Evolutionary conservation across 805 yeast species (phyloP), one percentile per base, ranked within the genome.

Genomic region (Starmerella sirachaensis): DNA sequence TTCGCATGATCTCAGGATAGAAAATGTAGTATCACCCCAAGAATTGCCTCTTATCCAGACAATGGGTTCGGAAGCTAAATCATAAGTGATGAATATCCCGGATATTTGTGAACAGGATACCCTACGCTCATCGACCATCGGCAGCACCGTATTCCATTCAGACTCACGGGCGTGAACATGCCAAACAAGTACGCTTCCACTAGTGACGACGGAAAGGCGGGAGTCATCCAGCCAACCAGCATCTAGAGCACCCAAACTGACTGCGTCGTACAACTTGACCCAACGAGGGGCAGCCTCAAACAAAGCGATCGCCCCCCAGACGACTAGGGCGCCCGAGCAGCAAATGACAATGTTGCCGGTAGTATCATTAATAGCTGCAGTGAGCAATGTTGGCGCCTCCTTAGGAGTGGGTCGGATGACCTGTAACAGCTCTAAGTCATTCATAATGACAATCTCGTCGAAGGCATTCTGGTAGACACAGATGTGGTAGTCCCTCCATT

Each of bases 391-490:
- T 94, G 2, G 62, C 45, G 9, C 74, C 75, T 17, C 84, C 62
- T n/a, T n/a, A n/a, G 49, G 80, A 80, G 1, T 84, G 61, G 17
- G 12, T 13, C 18, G 10, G 13, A 40, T 17, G 0, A 94, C 84
- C 57, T 88, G 97, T 13, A 85, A 59, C 43, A 78, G 60, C 18
- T 61, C 57, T 41, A 66, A 61, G 30, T 43, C 62, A 42, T 70
- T 67, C 6, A 78, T 65, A 3, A 76, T 54, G 4, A 80, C 68
- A 23, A 88, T 79, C 47, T 88, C 63, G 55, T 83, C 84, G 59
- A 84, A 84, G 0, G 94, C 96, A 1, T 95, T 82, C 41, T 85
- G 80, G 55, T 88, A 88, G 1, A 61, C 63, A 23, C 80, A 59
- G 2, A 84, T 58, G 35, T 73, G 69, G 42, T 72, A 73, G 9